phyloP scores from a whole-genome alignment of 1,284 basidiomycete genomes.

The Mycosarcoma maydis region DNA sequence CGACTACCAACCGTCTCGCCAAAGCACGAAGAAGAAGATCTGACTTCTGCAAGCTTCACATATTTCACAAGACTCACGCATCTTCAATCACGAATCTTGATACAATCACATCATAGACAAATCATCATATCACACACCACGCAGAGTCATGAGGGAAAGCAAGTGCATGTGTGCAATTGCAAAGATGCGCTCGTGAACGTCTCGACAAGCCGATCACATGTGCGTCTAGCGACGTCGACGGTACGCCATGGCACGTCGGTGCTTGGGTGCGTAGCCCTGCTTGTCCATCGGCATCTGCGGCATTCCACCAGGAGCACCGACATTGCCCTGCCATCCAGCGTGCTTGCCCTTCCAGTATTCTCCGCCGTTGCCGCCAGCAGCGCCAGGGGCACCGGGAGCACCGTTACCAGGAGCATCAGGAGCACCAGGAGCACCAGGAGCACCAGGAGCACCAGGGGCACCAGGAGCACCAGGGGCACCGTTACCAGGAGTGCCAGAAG shows the following conservation, averaged over 20 bases:
- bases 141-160: not conserved
- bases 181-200: no score
- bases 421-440: not conserved
- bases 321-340: conserved; percentile 2
- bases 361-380: not conserved
- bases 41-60: no score
- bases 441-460: not conserved
- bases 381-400: not conserved
- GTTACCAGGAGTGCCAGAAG: not conserved
- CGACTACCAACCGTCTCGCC: conserved; percentile 8
- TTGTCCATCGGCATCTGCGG: not conserved
- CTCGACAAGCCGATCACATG: not conserved
- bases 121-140: not conserved
- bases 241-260: conserved; percentile 14
- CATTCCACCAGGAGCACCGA: not conserved
- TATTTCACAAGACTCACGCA: not conserved
- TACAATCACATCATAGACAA: no score
- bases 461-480: not conserved
- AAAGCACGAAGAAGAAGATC: conserved; percentile 1
- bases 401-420: not conserved
- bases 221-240: conserved; percentile 8
- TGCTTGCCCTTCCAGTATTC: not conserved
- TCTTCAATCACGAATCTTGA: no score
- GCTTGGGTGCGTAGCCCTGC: conserved; percentile 3
- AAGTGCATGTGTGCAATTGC: not conserved